Base-by-base conservation (phyloP, 768 basidiomycete species). In the Lactarius quietus region DNA sequence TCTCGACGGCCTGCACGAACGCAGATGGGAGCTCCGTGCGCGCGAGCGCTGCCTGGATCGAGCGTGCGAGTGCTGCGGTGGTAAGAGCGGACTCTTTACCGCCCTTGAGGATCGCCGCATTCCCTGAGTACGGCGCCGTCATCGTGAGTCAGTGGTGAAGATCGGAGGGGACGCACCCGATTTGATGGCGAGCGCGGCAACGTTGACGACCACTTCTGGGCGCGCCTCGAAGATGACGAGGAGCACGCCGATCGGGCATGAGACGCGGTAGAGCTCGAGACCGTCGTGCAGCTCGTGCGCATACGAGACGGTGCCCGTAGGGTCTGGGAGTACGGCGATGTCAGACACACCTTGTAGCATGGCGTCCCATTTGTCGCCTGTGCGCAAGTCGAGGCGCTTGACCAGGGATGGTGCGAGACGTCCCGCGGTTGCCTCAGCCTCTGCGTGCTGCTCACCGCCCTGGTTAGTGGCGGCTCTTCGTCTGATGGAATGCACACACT, bases 121-220 rank as follows among this genome's bases (percentile, higher is more conserved):
- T 99, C 2, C 96, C 96, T 97, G 69, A 15, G 31, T 9, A 6
- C 23, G 2, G 18, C 31, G 31, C 51, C 36, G 41, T 48, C 20
- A n/a, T n/a, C n/a, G n/a, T n/a, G n/a, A n/a, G n/a, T n/a, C n/a
- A n/a, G n/a, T n/a, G 23, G 5, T 48, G 45, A 2, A 12, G 9
- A 10, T 4, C 0, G 12, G 2, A 28, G 2, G 15, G 7, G 36
- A 3, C 55, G 26, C 66, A 93, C 96, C 96, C 35, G 95, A 97
- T 76, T 98, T 99, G 73, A 99, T 92, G 1, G 97, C 96, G 72
- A 98, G 79, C 0, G 95, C 85, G 6, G 97, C 93, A 68, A 99
- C 98, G 74, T 98, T 98, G 45, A 98, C 92, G 29, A 98, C 93
- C 15, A 99, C 96, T 74, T 99, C 97, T 1, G 97, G 97, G 33